Evolutionary conservation across 345 rosid species (phyloP).

Genomic region (Isatis tinctoria): DNA sequence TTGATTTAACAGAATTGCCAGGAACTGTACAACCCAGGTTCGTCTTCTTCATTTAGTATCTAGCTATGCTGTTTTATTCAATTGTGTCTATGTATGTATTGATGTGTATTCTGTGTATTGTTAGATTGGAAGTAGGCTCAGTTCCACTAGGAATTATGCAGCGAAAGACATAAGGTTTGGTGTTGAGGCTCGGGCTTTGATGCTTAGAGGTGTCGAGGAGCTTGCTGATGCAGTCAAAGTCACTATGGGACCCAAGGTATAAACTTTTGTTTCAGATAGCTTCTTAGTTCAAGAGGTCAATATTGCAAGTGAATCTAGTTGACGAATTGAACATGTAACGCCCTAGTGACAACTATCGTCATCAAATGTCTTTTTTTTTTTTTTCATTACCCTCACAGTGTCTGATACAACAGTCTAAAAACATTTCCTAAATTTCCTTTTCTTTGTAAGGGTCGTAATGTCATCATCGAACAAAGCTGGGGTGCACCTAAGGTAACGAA

Average conservation of each 20-base stretch:
- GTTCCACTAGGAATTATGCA: slow-evolving; percentile 78
- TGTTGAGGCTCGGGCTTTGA: slow-evolving; percentile 81
- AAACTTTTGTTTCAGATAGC: background rate
- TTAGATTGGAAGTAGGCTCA: slow-evolving; percentile 72
- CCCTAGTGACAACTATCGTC: background rate
- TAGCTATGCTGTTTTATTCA: background rate
- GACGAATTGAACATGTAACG: background rate
- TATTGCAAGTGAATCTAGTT: background rate
- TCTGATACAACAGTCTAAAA: background rate
- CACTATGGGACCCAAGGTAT: slow-evolving; percentile 99
- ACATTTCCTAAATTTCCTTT: background rate
- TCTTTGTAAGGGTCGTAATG: slow-evolving; percentile 74
- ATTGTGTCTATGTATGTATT: background rate
- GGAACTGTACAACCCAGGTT: slow-evolving; percentile 59
- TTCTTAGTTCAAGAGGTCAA: background rate
- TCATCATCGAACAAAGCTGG: slow-evolving; percentile 91
- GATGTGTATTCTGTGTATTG: background rate
- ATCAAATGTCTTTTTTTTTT: background rate
- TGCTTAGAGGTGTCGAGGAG: slow-evolving; percentile 96
- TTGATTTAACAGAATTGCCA: slow-evolving; percentile 45
- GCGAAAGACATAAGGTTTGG: slow-evolving; percentile 87
- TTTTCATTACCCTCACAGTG: background rate
- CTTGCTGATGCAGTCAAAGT: slow-evolving; percentile 92
- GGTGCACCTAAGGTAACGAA: slow-evolving; percentile 98
- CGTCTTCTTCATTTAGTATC: slow-evolving; percentile 1